Conservation (phyloP, 2,329 filamentous ascomycete genomes). For the Cytospora schulzeri region DNA sequence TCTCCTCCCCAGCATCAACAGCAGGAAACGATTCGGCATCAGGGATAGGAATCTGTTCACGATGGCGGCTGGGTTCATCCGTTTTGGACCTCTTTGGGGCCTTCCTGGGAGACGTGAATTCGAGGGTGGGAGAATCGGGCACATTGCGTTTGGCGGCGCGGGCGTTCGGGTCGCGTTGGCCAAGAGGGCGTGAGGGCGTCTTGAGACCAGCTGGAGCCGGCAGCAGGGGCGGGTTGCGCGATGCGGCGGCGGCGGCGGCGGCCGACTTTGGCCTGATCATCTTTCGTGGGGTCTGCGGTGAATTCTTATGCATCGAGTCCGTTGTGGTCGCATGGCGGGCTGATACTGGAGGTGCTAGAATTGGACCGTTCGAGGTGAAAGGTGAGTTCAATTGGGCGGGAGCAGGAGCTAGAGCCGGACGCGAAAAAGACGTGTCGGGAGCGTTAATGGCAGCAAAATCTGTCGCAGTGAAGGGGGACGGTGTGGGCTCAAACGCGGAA, state of each 20-base stretch:
- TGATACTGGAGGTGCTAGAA: slow-evolving; percentile 22
- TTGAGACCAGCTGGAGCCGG: slow-evolving; percentile 24
- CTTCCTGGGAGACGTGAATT: slow-evolving; percentile 25
- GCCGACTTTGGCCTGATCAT: slow-evolving; percentile 21
- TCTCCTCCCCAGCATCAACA: slow-evolving; percentile 72
- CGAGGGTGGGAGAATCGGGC: slow-evolving; percentile 26
- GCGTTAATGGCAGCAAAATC: slow-evolving; percentile 18
- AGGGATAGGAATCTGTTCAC: slow-evolving; percentile 50
- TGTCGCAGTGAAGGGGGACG: slow-evolving; percentile 7
- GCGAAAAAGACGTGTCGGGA: slow-evolving; percentile 24
- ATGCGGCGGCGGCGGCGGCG: slow-evolving; percentile 2
- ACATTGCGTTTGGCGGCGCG: slow-evolving; percentile 18
- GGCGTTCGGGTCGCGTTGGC: slow-evolving; percentile 24
- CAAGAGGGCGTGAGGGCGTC: slow-evolving; percentile 21
- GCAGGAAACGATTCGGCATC: slow-evolving; percentile 77
- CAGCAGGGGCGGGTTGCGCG: slow-evolving; percentile 23
- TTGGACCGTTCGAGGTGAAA: slow-evolving; percentile 23
- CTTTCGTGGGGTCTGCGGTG: slow-evolving; percentile 27
- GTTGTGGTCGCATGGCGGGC: slow-evolving; percentile 17
- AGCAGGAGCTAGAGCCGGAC: slow-evolving; percentile 19
- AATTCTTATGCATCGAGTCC: slow-evolving; percentile 26
- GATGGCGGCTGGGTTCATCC: slow-evolving; percentile 27
- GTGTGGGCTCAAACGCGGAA: slow-evolving; percentile 14
- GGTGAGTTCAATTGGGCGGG: slow-evolving; percentile 22
- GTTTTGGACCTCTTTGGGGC: slow-evolving; percentile 26